Evolutionary conservation across 202 grass and related monocot species (phyloP), one percentile per base, ranked within the genome.

Genomic region (Schoenoplectus tabernaemontani): DNA sequence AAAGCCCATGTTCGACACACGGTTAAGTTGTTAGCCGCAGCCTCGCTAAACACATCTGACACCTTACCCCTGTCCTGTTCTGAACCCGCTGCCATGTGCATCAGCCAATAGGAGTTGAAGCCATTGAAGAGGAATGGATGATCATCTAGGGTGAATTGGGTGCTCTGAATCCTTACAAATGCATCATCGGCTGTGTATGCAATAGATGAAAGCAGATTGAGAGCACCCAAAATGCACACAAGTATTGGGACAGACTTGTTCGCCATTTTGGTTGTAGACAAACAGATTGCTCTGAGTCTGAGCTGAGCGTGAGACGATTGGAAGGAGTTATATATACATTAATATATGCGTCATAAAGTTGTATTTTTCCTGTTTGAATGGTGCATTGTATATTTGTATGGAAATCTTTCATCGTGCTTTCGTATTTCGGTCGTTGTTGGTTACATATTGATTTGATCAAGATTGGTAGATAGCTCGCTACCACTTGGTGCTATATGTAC

Each of bases 1-100:
- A 86, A 86, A 62, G 84, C 84, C 84, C 84, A 86, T 13, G 78
- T 77, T 38, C 84, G 66, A 56, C 84, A 81, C 11, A 82, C 79
- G 3, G 44, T 86, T 17, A 86, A 76, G 23, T 70, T 59, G 4
- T 64, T 74, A 39, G 57, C 84, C 0, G 57, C 16, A 28, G 84
- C 84, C 57, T 76, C 79, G 9, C 67, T 68, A 33, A 86, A 46
- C 43, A 78, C 84, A 19, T 77, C 32, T 1, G 60, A 41, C 15
- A 86, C 78, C 78, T 86, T 86, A 7, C 16, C 32, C 39, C 66
- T 42, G 13, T 79, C 58, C 11, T 41, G 38, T 50, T 79, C 43
- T n/a, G 78, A 9, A 23, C 79, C 84, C 5, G 84, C 65, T 1
- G 84, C 78, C 28, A 86, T 77, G 41, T 86, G 57, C 84, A 86